Evolutionary conservation across 345 rosid species (phyloP).

Genomic region (Ailanthus altissimus): DNA sequence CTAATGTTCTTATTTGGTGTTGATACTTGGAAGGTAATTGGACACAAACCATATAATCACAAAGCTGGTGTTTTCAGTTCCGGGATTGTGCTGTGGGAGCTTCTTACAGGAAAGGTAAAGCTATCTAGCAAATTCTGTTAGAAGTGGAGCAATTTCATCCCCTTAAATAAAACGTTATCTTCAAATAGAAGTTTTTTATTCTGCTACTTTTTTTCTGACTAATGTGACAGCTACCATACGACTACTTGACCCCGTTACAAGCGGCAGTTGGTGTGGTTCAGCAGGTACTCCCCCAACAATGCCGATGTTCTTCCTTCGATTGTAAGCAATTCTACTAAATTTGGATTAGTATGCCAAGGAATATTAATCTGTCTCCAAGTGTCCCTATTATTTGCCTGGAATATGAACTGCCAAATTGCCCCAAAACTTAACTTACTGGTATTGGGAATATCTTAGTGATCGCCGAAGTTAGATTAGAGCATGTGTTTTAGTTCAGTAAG

Average conservation of each 20-base stretch:
- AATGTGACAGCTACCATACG: conserved; percentile 56
- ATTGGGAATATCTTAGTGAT: not conserved
- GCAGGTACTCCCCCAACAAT: conserved; percentile 42
- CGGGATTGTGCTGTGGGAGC: conserved; percentile 65
- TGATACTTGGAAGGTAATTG: conserved; percentile 56
- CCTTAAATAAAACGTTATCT: not conserved
- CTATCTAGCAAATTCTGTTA: not conserved
- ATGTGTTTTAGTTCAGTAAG: not conserved
- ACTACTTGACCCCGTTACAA: conserved; percentile 58
- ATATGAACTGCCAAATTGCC: too few species aligned
- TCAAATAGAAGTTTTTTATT: not conserved
- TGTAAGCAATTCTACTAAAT: conserved; percentile 50
- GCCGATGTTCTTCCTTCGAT: not conserved
- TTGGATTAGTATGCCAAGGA: conserved; percentile 48
- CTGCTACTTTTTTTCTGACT: conserved; percentile 9
- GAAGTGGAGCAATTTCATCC: conserved; percentile 2
- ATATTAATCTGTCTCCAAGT: not conserved
- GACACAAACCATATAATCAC: conserved; percentile 59
- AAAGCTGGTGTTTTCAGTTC: conserved; percentile 73
- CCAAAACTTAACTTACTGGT: too few species aligned
- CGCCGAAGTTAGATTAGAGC: not conserved
- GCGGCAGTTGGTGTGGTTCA: conserved; percentile 70
- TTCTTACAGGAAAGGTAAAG: conserved; percentile 64
- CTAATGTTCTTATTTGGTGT: conserved; percentile 30
- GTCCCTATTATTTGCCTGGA: too few species aligned